Percentiles rank a stretch among this genome's conserved stretches.
Conservation (phyloP, 768 basidiomycete genomes). For the Erythrobasidium yunnanense region DNA sequence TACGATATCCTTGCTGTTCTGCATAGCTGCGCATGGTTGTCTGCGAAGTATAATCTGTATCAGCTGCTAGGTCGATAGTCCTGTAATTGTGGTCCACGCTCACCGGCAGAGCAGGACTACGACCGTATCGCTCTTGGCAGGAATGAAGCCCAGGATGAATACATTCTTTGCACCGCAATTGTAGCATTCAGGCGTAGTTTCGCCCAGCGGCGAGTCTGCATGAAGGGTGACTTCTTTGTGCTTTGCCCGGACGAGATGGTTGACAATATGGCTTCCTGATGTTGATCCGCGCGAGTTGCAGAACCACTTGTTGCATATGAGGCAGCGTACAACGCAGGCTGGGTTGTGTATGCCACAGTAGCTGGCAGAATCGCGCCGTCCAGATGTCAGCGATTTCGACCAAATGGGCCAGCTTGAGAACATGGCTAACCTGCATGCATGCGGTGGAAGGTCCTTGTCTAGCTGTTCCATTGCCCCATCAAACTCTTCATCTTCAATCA, state of each 20-base stretch:
- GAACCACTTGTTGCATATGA: constrained; percentile 89
- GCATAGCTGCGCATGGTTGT: constrained; percentile 91
- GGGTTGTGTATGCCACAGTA: constrained; percentile 98
- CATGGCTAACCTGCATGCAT: constrained; percentile 77
- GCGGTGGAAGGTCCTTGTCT: constrained; percentile 78
- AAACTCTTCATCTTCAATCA: constrained; percentile 4
- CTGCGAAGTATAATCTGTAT: constrained; percentile 44
- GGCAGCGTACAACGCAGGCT: constrained; percentile 89
- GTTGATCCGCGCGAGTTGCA: constrained; percentile 98
- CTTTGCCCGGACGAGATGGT: constrained; percentile 96
- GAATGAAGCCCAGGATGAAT: constrained; percentile 98
- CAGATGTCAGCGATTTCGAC: neutral
- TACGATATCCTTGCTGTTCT: constrained; percentile 82
- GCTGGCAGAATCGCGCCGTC: constrained; percentile 45
- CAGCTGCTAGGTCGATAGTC: neutral
- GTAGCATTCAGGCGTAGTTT: constrained; percentile 97
- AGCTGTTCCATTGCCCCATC: constrained; percentile 44
- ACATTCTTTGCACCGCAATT: constrained; percentile 99
- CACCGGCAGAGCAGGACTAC: constrained; percentile 93
- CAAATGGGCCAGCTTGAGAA: neutral
- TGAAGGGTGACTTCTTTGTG: constrained; percentile 98
- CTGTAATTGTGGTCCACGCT: constrained; percentile 39
- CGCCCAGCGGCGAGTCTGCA: constrained; percentile 85
- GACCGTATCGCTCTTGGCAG: constrained; percentile 96
- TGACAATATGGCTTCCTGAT: constrained; percentile 88